These are phyloP conservation scores for Carex cristatella DNA, from an alignment of 176 grass and related monocot species.

Conservation along the genomic window DNA sequence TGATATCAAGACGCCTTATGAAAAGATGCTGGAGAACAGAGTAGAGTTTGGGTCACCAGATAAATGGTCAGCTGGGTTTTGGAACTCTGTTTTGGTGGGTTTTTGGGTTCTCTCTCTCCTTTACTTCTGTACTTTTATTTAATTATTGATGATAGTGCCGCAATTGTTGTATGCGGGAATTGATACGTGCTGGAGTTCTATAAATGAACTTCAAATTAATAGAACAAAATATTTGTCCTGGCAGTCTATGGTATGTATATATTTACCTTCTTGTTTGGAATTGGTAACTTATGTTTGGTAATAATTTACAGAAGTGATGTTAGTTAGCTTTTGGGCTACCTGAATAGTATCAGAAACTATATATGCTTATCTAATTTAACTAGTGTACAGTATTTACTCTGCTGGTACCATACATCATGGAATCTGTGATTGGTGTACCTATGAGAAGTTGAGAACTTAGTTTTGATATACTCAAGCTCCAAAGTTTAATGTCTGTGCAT, in stretches of 20 bases:
- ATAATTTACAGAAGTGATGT: neutral
- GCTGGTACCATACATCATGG: neutral
- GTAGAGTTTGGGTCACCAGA: constrained; percentile 97
- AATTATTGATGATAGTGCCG: constrained; percentile 8
- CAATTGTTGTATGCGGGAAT: constrained; percentile 12
- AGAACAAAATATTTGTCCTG: neutral
- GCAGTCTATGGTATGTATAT: constrained; percentile 2
- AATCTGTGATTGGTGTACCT: neutral
- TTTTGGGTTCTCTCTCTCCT: constrained; percentile 23
- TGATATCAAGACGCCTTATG: constrained; percentile 95
- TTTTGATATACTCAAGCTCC: neutral
- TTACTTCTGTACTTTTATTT: constrained; percentile 28
- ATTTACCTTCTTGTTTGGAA: constrained; percentile 10
- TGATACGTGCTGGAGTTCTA: neutral
- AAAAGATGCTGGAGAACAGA: constrained; percentile 95
- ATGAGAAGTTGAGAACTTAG: neutral
- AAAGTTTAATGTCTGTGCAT: neutral
- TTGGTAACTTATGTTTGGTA: neutral
- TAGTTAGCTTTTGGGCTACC: neutral
- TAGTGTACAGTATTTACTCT: neutral
- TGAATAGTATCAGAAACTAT: neutral
- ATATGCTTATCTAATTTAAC: neutral
- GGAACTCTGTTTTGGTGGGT: constrained; percentile 90
- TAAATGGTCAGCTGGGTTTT: constrained; percentile 73
- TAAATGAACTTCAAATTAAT: constrained; percentile 15